Conservation (phyloP, 345 rosid genomes). For the Aquilaria yunnanensis region DNA sequence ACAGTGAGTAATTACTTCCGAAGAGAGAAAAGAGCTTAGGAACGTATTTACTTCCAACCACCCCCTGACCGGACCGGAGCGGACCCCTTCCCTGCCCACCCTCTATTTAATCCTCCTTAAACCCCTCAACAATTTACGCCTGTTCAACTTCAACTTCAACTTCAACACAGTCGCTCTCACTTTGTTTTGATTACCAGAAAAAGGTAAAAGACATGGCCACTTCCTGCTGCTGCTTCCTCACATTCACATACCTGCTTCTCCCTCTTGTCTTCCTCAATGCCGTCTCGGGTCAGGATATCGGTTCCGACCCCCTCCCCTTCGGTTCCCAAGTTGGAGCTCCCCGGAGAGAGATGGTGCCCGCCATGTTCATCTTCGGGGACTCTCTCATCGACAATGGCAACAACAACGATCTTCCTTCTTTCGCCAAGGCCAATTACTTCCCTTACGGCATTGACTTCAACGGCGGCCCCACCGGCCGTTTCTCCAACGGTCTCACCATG, state of each 20-base stretch:
- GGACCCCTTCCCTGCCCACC: too few species aligned
- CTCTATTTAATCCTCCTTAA: constrained; percentile 4
- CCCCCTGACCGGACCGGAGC: constrained; percentile 6
- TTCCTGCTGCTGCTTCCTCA: not conserved
- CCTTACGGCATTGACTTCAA: constrained; percentile 96
- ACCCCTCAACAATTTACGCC: not conserved
- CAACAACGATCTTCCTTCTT: constrained; percentile 72
- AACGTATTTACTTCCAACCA: constrained; percentile 36
- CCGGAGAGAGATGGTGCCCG: constrained; percentile 59
- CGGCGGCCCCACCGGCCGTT: constrained; percentile 97
- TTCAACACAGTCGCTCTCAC: too few species aligned
- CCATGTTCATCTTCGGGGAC: constrained; percentile 91
- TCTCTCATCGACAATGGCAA: constrained; percentile 94
- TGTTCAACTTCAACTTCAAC: not conserved
- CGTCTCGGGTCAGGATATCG: constrained; percentile 15
- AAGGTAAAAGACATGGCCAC: too few species aligned
- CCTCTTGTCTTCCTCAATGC: not conserved
- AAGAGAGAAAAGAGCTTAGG: not conserved
- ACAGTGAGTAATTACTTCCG: not conserved
- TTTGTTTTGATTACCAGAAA: too few species aligned
- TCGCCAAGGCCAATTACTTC: constrained; percentile 89
- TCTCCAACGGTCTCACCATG: constrained; percentile 93
- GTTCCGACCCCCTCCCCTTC: constrained; percentile 11
- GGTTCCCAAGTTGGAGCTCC: constrained; percentile 18
- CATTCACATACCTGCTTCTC: not conserved